Conservation (phyloP, 2,329 filamentous ascomycete genomes). For the Dryadomyces quercus-mongolicae region DNA sequence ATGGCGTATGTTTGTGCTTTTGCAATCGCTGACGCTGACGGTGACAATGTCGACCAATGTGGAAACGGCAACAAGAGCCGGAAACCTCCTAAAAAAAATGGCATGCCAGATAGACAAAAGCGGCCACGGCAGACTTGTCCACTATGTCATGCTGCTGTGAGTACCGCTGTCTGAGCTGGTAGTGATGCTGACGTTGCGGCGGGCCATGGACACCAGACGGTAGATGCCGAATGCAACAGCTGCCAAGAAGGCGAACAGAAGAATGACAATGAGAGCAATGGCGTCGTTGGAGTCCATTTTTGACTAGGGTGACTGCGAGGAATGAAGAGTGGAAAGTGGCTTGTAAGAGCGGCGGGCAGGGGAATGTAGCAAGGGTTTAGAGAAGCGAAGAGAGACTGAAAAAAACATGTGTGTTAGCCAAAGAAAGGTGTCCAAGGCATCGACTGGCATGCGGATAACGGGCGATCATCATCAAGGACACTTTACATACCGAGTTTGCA, state of each 20-base stretch:
- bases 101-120: too few relatives aligned
- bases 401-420: too few relatives aligned
- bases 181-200: constrained; percentile 28
- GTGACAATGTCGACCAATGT: too few relatives aligned
- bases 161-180: constrained; percentile 10
- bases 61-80: too few relatives aligned
- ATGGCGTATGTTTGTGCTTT: not conserved
- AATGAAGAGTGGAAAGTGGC: not conserved
- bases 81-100: too few relatives aligned
- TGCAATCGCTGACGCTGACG: too few relatives aligned
- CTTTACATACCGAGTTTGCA: too few relatives aligned
- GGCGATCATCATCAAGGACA: too few relatives aligned
- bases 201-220: constrained; percentile 41
- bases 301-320: constrained; percentile 9
- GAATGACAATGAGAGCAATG: constrained; percentile 56
- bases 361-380: too few relatives aligned
- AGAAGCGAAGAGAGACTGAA: not conserved
- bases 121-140: not conserved
- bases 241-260: constrained; percentile 51
- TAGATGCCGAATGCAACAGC: constrained; percentile 52
- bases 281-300: constrained; percentile 53
- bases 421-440: too few relatives aligned
- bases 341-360: too few relatives aligned
- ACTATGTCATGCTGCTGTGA: not conserved
- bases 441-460: too few relatives aligned